Evolutionary conservation across 2,329 filamentous ascomycete species (phyloP), one percentile per base, ranked within the genome.

Genomic region (Colletotrichum godetiae): DNA sequence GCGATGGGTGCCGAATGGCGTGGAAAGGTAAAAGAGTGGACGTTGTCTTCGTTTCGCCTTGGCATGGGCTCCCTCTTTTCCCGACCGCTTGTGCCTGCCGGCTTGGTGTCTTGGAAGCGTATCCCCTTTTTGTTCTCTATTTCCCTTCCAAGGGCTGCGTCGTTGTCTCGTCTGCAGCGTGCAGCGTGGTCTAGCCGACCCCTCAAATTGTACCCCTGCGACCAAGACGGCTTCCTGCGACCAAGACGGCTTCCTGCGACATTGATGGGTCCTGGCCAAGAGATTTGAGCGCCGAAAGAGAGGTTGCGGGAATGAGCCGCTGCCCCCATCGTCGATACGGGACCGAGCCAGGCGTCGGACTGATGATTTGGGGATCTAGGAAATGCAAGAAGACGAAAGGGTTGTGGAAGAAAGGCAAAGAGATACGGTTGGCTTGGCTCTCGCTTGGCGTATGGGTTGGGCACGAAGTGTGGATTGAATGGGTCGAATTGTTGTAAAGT

Each of bases 21-120:
- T 33, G 66, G 66, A 69, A 69, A 69, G 37, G 52, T 10, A 37
- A 57, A 68, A n/a, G 53, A 69, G 22, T 52, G 52, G 59, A 35
- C 31, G n/a, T 59, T 42, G 35, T 70, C 29, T 42, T 73, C 27
- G 60, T 56, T 27, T 31, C 67, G 37, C 27, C 72, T 74, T 74
- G 68, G 72, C 72, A 59, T 68, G 63, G 72, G 72, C 72, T 74
- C 68, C 72, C 72, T 74, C 72, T 67, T 67, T 35, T 67, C 68
- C 68, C 62, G 42, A 60, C 62, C 72, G 72, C 72, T 73, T 73
- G 68, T 63, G 62, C 24, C 29, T 74, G 72, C 72, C 72, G 72
- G 72, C 72, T 74, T 74, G 72, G 72, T 72, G 56, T 72, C 72
- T 66, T 71, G 67, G 66, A 55, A 64, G 61, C 31, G 49, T 19